Evolutionary conservation across 441 rosid species (phyloP).

Genomic region (Erodium moschatum): DNA sequence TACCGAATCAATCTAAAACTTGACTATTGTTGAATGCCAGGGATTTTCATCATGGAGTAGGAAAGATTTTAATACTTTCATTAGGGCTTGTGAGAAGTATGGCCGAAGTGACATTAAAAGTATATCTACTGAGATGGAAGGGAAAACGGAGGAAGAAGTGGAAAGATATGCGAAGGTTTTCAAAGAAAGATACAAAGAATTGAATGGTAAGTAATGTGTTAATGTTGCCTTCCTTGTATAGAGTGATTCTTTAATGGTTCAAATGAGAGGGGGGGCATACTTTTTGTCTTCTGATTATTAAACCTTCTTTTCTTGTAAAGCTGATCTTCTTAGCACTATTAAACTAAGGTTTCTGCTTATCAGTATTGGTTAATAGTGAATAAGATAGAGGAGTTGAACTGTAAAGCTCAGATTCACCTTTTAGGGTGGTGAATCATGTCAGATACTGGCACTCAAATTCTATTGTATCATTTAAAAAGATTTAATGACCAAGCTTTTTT

Average conservation of each 20-base stretch:
- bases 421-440: background rate
- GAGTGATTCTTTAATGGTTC: background rate
- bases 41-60: slow-evolving; percentile 95
- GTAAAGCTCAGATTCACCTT: background rate
- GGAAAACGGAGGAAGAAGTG: slow-evolving; percentile 86
- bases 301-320: background rate
- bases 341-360: background rate
- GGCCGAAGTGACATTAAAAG: slow-evolving; percentile 71
- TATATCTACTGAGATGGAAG: slow-evolving; percentile 94
- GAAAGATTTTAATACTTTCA: slow-evolving; percentile 84
- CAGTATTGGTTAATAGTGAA: background rate
- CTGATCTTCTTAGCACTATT: background rate
- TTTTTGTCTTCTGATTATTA: background rate
- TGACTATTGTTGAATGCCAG: slow-evolving; percentile 30
- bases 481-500: background rate
- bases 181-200: slow-evolving; percentile 86
- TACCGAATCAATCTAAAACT: slow-evolving; percentile 8
- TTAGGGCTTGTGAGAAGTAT: slow-evolving; percentile 93
- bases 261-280: background rate
- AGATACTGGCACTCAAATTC: background rate
- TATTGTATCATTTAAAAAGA: background rate
- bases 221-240: background rate
- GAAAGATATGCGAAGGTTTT: slow-evolving; percentile 83
- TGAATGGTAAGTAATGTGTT: slow-evolving; percentile 47
- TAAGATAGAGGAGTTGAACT: background rate